Evolutionary conservation across 2,329 filamentous ascomycete species (phyloP).

Genomic region (Gremmenia infestans): DNA sequence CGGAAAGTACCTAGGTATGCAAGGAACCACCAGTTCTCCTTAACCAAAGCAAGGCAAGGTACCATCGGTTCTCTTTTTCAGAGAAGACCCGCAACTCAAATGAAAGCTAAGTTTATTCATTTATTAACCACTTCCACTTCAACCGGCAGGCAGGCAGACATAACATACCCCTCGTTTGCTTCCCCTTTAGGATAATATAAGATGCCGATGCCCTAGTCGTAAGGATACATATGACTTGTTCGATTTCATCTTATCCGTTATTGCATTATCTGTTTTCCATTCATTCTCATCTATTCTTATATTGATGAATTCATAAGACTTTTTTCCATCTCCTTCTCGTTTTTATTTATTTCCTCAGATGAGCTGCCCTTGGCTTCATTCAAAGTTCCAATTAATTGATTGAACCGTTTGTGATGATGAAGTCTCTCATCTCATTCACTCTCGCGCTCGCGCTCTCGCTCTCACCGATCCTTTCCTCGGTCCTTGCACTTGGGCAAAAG

Average conservation of each 20-base stretch:
- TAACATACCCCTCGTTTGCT: neutral
- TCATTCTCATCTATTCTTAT: neutral
- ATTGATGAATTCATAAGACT: neutral
- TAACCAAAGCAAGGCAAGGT: neutral
- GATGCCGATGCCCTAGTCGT: neutral
- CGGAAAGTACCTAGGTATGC: neutral
- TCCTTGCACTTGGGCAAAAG: slow-evolving; percentile 43
- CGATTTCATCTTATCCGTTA: neutral
- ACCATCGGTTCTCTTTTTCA: neutral
- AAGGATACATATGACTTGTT: slow-evolving; percentile 4
- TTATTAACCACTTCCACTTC: slow-evolving; percentile 2
- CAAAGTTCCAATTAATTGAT: neutral
- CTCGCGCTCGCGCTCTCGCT: slow-evolving; percentile 23
- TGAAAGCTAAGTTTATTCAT: neutral
- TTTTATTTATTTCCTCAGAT: neutral
- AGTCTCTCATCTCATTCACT: slow-evolving; percentile 5
- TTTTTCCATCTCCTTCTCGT: neutral
- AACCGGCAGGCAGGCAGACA: slow-evolving; percentile 1
- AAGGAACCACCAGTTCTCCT: neutral
- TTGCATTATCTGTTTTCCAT: neutral
- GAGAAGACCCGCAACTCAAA: neutral
- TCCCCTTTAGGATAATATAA: neutral
- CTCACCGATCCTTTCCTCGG: slow-evolving; percentile 20
- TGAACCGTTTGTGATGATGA: slow-evolving; percentile 18
- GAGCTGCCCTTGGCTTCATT: neutral